Conservation (phyloP, 129 eudicot species). For the Logfia minima region DNA sequence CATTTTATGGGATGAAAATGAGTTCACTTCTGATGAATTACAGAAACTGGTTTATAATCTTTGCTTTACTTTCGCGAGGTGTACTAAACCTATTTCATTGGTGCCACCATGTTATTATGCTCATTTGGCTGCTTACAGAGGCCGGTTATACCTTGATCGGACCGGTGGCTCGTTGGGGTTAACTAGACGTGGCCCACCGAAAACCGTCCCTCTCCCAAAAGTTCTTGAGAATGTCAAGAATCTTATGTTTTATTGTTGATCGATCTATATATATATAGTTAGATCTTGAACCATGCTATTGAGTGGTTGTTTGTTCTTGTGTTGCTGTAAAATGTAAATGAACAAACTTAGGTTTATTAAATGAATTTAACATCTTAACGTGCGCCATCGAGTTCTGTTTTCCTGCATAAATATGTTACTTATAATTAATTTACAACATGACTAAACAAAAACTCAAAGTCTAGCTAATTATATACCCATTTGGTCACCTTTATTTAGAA, state of each 20-base stretch:
- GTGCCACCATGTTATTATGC: slow-evolving; percentile 99
- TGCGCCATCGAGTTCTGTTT: background rate
- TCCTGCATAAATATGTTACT: background rate
- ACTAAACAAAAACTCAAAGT: too few species aligned
- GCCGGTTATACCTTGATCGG: slow-evolving; percentile 76
- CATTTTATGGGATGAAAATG: slow-evolving; percentile 78
- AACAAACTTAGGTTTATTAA: background rate
- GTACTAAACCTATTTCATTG: slow-evolving; percentile 92
- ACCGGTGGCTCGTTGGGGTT: slow-evolving; percentile 35
- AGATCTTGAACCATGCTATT: background rate
- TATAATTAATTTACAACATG: too few species aligned
- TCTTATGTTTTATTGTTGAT: slow-evolving; percentile 83
- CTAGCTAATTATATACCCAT: too few species aligned
- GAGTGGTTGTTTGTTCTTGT: background rate
- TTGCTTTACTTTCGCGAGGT: slow-evolving; percentile 89
- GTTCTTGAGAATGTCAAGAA: slow-evolving; percentile 80
- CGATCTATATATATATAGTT: background rate
- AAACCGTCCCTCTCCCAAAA: slow-evolving; percentile 74
- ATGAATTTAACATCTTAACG: background rate
- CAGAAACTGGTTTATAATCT: slow-evolving; percentile 82
- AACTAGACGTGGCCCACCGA: slow-evolving; percentile 39
- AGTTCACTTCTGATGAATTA: slow-evolving; percentile 81
- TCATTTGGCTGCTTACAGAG: slow-evolving; percentile 92
- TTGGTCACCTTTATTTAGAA: too few species aligned
- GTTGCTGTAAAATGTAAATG: background rate